Conservation (phyloP, 306 rosid species). For the Arachis hypogaea region DNA sequence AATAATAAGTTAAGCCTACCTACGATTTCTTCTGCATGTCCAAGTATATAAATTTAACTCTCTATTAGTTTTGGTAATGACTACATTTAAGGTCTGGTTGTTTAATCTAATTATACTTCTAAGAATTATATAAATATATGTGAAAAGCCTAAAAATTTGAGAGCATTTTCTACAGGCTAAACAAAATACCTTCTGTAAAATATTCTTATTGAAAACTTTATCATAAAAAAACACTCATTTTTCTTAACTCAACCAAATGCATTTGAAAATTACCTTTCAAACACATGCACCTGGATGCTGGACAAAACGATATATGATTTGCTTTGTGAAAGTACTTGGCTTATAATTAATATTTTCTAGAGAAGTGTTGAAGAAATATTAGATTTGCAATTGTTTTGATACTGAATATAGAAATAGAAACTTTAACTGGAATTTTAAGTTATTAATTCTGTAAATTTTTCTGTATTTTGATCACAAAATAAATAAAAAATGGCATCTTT, state of each 20-base stretch:
- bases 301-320: neutral
- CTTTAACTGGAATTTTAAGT: neutral
- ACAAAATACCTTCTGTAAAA: too few species aligned
- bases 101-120: too few species aligned
- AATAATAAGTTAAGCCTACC: too few species aligned
- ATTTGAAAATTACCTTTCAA: neutral
- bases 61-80: too few species aligned
- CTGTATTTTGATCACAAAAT: too few species aligned
- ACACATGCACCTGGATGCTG: constrained; percentile 16
- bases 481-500: neutral
- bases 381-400: neutral
- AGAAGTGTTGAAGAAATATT: constrained; percentile 19
- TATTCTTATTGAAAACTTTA: neutral
- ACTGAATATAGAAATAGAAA: constrained; percentile 13
- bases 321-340: constrained; percentile 1
- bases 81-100: too few species aligned
- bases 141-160: too few species aligned
- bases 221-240: neutral
- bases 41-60: too few species aligned
- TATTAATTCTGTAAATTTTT: neutral
- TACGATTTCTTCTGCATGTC: too few species aligned
- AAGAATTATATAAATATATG: too few species aligned
- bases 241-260: neutral
- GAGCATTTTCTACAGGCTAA: too few species aligned
- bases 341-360: neutral